Evolutionary conservation across 495 filamentous ascomycete genomes (phyloP).

Genomic region (Sporormia fimetaria): DNA sequence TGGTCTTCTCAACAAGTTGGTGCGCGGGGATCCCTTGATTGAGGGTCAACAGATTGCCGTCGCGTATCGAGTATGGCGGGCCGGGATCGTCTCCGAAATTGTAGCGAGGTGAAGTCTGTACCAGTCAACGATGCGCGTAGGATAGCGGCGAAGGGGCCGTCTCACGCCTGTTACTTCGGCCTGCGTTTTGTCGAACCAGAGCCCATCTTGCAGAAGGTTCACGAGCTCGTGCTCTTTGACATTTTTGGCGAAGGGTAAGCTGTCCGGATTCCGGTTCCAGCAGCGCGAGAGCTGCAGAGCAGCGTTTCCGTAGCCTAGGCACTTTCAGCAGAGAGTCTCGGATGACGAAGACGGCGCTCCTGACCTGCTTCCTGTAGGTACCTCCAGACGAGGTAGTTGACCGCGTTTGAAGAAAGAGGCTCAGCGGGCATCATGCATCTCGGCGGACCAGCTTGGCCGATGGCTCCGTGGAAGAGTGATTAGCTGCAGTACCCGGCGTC

Average conservation of each 20-base stretch:
- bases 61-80: slow-evolving; percentile 14
- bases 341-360: not conserved
- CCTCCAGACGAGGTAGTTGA: slow-evolving; percentile 99
- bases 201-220: slow-evolving; percentile 32
- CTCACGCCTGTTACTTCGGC: slow-evolving; percentile 17
- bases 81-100: slow-evolving; percentile 25
- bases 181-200: slow-evolving; percentile 29
- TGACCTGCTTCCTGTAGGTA: slow-evolving; percentile 41
- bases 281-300: slow-evolving; percentile 27
- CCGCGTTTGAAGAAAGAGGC: slow-evolving; percentile 72
- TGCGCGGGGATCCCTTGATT: slow-evolving; percentile 16
- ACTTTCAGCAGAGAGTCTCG: slow-evolving; percentile 6
- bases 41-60: slow-evolving; percentile 13
- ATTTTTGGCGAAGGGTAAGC: slow-evolving; percentile 31
- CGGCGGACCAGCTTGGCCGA: slow-evolving; percentile 4
- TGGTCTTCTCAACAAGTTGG: slow-evolving; percentile 15
- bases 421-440: slow-evolving; percentile 28
- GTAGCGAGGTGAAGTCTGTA: slow-evolving; percentile 18
- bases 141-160: not conserved
- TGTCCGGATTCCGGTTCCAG: slow-evolving; percentile 33
- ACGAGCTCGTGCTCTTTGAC: slow-evolving; percentile 28
- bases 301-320: slow-evolving; percentile 24
- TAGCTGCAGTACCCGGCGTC: slow-evolving; percentile 6
- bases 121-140: slow-evolving; percentile 1
- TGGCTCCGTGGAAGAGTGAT: slow-evolving; percentile 22